phyloP scores from a whole-genome alignment of 2,329 filamentous ascomycete species.

The Emergomyces pasteurianus region DNA sequence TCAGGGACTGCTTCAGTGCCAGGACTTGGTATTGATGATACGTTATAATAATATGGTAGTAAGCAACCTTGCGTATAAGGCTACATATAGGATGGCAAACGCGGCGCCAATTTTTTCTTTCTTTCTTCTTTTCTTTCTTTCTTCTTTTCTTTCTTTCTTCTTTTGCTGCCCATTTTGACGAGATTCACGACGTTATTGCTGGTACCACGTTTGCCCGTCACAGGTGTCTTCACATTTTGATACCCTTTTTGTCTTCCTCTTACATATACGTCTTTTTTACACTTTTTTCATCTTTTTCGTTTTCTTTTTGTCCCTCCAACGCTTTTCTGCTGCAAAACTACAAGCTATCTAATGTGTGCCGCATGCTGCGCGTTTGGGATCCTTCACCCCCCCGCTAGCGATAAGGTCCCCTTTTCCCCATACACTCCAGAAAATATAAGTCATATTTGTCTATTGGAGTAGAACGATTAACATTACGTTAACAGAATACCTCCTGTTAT shows the following conservation, averaged over 20 bases:
- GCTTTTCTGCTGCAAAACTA: slow-evolving; percentile 6
- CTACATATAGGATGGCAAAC: not conserved
- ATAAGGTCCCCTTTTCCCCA: not conserved
- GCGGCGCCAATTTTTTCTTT: no score
- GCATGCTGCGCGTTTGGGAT: not conserved
- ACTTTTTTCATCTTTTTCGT: no score
- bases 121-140: not conserved
- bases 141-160: no score
- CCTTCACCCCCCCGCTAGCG: not conserved
- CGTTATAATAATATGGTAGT: not conserved
- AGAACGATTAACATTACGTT: not conserved
- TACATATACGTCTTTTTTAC: not conserved
- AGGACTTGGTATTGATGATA: slow-evolving; percentile 1
- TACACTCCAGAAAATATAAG: not conserved
- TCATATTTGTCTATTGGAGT: not conserved
- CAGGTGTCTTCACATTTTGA: slow-evolving; percentile 8
- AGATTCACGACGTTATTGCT: slow-evolving; percentile 6
- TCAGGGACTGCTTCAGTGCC: not conserved
- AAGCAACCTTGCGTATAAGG: no score
- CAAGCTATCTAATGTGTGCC: not conserved
- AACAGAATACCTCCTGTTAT: not conserved
- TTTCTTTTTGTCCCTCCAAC: not conserved
- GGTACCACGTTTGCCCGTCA: slow-evolving; percentile 8
- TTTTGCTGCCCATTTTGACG: no score
- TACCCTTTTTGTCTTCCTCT: slow-evolving; percentile 10